Evolutionary conservation across 176 grass and related monocot genomes (phyloP), one percentile per base, ranked within the genome.

Genomic region (Eleusine indica): DNA sequence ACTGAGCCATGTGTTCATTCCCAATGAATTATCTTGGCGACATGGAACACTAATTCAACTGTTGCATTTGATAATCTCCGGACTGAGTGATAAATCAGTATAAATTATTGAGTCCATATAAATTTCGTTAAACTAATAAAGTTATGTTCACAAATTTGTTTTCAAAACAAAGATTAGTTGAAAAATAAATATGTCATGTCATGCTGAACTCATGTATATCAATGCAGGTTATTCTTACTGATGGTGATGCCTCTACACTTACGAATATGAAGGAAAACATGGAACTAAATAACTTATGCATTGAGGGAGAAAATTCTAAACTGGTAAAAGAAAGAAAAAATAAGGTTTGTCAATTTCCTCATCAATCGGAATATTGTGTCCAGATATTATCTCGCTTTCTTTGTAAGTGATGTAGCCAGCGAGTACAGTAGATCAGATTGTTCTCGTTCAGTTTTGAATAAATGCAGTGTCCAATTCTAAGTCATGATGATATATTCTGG

Each of bases 201-300:
- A 89, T 60, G 12, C 5, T 21, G 37, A 82, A 67, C 73, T 49
- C 38, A 66, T 68, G 2, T 74, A 21, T 43, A 12, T 68, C 81
- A 75, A 77, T 74, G 73, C 84, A 98, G 96, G 91, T 98, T 78
- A 80, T 91, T 90, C 96, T 98, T 75, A 92, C 91, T 37, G 96
- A 98, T 89, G 96, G 93, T 81, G 91, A 94, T 66, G 57, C 83
- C 68, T 93, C 82, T 56, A 90, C 93, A 87, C 85, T 98, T 62
- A 66, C 25, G 28, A 98, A 98, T 81, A 90, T 98, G 96, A 95
- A 90, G 77, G 47, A 61, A 62, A 98, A 98, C 68, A 68, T 98
- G 91, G 85, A 95, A 87, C 70, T 95, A 52, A 92, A 95, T 79
- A 67, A 73, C 56, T 51, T 90, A 80, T 74, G 56, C 47, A 42